phyloP scores from a whole-genome alignment of 768 basidiomycete species.

The Termitomyces titanicus region DNA sequence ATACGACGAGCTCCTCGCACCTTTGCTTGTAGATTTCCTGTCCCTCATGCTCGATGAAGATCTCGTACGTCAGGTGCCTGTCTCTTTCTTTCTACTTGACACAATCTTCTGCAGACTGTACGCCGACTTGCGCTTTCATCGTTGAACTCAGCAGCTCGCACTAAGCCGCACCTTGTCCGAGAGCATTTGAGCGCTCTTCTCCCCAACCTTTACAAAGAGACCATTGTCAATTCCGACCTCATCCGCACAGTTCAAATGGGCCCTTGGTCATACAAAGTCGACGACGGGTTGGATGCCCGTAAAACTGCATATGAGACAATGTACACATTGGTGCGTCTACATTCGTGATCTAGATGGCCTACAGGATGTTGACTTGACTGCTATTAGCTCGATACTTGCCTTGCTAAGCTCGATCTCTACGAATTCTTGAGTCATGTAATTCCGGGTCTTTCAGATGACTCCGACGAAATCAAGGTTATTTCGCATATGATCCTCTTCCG shows the following conservation, averaged over 20 bases:
- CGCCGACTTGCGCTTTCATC: conserved; percentile 87
- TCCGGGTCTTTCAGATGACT: conserved; percentile 80
- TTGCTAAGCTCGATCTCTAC: conserved; percentile 82
- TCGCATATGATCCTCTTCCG: conserved; percentile 95
- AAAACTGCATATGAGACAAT: conserved; percentile 98
- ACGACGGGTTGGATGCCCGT: conserved; percentile 93
- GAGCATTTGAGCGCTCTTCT: conserved; percentile 77
- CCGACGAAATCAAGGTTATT: conserved; percentile 96
- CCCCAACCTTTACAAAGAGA: conserved; percentile 85
- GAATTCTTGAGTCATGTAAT: conserved; percentile 81
- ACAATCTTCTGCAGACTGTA: conserved; percentile 57
- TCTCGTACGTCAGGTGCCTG: conserved; percentile 48
- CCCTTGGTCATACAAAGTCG: conserved; percentile 95
- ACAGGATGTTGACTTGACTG: neutral
- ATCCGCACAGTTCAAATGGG: conserved; percentile 95
- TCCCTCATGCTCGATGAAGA: conserved; percentile 87
- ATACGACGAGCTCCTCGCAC: conserved; percentile 89
- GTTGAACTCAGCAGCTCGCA: conserved; percentile 91
- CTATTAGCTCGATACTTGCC: conserved; percentile 82
- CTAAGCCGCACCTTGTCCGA: conserved; percentile 88
- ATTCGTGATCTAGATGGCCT: neutral
- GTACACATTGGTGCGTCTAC: conserved; percentile 78
- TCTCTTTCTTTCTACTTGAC: neutral
- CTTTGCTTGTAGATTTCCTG: conserved; percentile 87
- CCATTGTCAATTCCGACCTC: conserved; percentile 69